A percentile compares a stretch with the other conserved stretches of the same genome.
phyloP scores from a whole-genome alignment of 148 eudicot genomes.

The Amaranthus hypochondriacus region DNA sequence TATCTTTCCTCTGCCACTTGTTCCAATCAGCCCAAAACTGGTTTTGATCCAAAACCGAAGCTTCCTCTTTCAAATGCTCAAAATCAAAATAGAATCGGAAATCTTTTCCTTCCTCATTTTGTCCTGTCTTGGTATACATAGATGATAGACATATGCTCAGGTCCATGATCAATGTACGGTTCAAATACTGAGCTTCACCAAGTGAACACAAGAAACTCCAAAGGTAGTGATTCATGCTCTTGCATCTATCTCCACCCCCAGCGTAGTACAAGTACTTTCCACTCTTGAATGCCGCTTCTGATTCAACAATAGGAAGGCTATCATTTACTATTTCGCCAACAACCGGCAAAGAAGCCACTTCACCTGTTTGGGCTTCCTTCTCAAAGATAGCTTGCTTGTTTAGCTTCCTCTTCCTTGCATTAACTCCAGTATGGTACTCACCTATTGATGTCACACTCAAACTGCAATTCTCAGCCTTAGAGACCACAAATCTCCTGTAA shows the following conservation, averaged over 20 bases:
- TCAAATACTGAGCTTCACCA: conserved; percentile 96
- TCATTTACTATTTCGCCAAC: conserved; percentile 80
- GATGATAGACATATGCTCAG: conserved; percentile 68
- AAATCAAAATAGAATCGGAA: conserved; percentile 90
- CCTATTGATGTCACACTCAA: conserved; percentile 65
- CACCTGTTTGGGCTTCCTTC: conserved; percentile 33
- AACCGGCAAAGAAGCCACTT: conserved; percentile 38
- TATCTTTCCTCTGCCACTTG: conserved; percentile 63
- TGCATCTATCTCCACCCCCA: conserved; percentile 88
- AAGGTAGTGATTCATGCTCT: conserved; percentile 85
- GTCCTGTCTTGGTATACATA: conserved; percentile 62
- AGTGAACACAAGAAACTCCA: conserved; percentile 96
- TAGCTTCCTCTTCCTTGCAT: conserved; percentile 77
- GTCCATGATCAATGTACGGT: conserved; percentile 86
- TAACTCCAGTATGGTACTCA: conserved; percentile 76
- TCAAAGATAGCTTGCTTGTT: conserved; percentile 53
- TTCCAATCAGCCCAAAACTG: conserved; percentile 86
- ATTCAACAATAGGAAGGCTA: conserved; percentile 71
- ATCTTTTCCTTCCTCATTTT: conserved; percentile 87
- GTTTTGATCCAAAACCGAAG: conserved; percentile 70
- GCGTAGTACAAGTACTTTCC: conserved; percentile 71
- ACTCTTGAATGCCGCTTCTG: conserved; percentile 56
- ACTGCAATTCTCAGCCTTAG: conserved; percentile 65
- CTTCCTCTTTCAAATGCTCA: conserved; percentile 83
- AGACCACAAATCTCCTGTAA: conserved; percentile 59